phyloP scores from a whole-genome alignment of 2,329 filamentous ascomycete species.

The Colletotrichum sp. region DNA sequence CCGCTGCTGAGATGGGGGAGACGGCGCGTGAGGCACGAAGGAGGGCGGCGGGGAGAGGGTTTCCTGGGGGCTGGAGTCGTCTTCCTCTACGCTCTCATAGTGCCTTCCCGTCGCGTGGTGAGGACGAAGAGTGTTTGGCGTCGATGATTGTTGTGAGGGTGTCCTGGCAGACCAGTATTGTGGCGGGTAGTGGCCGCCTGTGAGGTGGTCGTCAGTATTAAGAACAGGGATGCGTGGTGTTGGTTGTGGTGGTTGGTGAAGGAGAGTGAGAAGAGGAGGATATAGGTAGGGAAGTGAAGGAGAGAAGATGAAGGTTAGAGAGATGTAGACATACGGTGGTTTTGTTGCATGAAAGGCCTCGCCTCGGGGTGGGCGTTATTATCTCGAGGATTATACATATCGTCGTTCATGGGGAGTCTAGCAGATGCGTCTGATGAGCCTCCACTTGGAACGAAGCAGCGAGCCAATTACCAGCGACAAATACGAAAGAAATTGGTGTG shows the following conservation, averaged over 20 bases:
- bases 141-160: conserved; percentile 24
- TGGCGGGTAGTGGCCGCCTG: conserved; percentile 23
- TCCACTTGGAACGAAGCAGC: not conserved
- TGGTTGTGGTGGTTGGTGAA: not conserved
- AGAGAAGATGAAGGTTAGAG: not conserved
- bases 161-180: conserved; percentile 24
- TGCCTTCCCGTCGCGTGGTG: conserved; percentile 16
- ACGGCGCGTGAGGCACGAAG: conserved; percentile 38
- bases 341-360: not conserved
- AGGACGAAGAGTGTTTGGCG: conserved; percentile 21
- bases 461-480: conserved; percentile 2
- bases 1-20: conserved; percentile 37
- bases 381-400: conserved; percentile 8
- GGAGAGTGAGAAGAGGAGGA: not conserved
- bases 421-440: conserved; percentile 1
- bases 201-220: conserved; percentile 19
- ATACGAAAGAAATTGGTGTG: not conserved
- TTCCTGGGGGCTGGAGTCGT: conserved; percentile 24
- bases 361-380: not conserved
- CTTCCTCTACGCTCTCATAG: conserved; percentile 23
- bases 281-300: not conserved
- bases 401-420: conserved; percentile 1
- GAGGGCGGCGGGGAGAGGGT: conserved; percentile 40
- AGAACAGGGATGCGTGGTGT: not conserved
- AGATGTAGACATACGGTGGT: conserved; percentile 5